phyloP scores from a whole-genome alignment of 78 protist species.

The Polysphondylium violaceum region DNA sequence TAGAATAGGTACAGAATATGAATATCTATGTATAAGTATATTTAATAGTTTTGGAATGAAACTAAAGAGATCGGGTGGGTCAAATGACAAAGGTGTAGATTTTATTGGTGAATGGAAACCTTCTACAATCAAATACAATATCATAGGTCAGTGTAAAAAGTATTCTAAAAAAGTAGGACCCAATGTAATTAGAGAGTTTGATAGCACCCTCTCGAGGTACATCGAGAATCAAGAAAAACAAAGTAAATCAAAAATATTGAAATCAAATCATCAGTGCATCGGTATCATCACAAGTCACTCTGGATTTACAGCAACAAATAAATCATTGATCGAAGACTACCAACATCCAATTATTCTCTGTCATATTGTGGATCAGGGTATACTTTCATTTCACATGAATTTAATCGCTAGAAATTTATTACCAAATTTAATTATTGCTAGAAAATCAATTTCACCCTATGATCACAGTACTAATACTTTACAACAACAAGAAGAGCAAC shows the following conservation, averaged over 20 bases:
- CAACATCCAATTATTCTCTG: conserved; percentile 18
- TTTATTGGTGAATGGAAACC: conserved; percentile 41
- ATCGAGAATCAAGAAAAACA: neutral
- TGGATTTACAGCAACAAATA: conserved; percentile 16
- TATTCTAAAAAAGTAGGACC: conserved; percentile 52
- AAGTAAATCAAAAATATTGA: neutral
- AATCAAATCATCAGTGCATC: neutral
- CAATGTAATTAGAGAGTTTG: conserved; percentile 30
- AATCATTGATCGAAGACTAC: neutral
- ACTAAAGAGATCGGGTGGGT: conserved; percentile 37
- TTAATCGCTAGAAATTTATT: conserved; percentile 18
- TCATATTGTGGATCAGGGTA: conserved; percentile 16
- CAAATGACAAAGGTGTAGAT: conserved; percentile 58
- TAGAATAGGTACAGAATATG: neutral
- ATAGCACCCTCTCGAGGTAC: conserved; percentile 12
- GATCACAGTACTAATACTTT: too few relatives aligned
- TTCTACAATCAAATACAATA: neutral
- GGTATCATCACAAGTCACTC: conserved; percentile 35
- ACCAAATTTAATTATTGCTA: conserved; percentile 19
- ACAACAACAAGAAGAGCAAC: too few relatives aligned
- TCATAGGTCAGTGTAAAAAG: conserved; percentile 67
- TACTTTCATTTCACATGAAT: conserved; percentile 38
- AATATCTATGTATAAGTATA: neutral
- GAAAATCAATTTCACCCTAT: neutral
- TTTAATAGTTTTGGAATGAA: conserved; percentile 18